phyloP scores from a whole-genome alignment of 2,329 filamentous ascomycete species.

The Stachybotrys chartarum region DNA sequence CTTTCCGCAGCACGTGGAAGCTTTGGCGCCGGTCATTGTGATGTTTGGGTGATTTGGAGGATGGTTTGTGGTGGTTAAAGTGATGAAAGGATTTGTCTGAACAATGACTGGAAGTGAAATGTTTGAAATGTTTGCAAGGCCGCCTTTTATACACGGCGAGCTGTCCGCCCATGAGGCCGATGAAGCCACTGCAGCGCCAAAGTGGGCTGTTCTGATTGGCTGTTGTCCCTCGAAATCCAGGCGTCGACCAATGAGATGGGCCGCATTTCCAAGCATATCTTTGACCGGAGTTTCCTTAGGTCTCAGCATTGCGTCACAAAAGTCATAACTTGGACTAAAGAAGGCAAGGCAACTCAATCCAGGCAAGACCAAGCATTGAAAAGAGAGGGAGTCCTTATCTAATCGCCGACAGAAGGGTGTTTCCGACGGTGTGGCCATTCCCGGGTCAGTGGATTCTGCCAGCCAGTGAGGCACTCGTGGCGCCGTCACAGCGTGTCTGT shows the following conservation, averaged over 20 bases:
- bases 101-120: neutral
- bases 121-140: neutral
- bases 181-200: neutral
- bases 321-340: too few relatives aligned
- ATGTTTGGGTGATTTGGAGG: constrained; percentile 3
- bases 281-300: neutral
- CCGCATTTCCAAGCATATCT: constrained; percentile 2
- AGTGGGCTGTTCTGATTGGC: neutral
- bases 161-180: neutral
- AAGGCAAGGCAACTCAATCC: too few relatives aligned
- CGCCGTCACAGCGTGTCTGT: too few relatives aligned
- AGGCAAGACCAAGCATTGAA: too few relatives aligned
- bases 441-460: too few relatives aligned
- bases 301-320: neutral
- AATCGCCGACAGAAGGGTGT: too few relatives aligned
- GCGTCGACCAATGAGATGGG: neutral
- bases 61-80: neutral
- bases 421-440: too few relatives aligned
- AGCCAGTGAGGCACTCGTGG: too few relatives aligned
- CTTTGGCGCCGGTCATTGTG: constrained; percentile 28
- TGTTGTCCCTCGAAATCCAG: neutral
- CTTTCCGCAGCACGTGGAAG: constrained; percentile 51
- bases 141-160: neutral
- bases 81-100: neutral
- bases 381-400: too few relatives aligned